These are phyloP conservation scores for Chrysochromulina tobinii DNA, from an alignment of 78 protist species.

Conservation along the genomic window DNA sequence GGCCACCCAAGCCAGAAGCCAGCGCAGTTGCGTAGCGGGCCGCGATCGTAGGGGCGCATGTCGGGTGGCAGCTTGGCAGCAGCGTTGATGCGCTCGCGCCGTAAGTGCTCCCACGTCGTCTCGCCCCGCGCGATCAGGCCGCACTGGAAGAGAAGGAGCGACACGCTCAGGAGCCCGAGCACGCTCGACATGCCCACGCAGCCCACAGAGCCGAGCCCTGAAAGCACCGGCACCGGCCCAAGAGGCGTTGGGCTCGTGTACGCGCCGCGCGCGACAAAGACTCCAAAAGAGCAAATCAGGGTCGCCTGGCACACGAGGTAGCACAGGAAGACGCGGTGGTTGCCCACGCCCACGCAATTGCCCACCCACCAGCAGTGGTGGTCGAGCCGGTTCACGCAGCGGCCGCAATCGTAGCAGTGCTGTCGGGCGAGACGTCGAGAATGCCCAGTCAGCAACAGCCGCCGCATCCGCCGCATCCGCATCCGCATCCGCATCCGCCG, in stretches of 20 bases:
- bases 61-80: neutral
- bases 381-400: neutral
- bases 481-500: no score
- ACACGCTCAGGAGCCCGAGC: no score
- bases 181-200: no score
- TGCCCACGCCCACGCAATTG: conserved; percentile 18
- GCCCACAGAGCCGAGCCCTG: no score
- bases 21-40: no score
- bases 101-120: neutral
- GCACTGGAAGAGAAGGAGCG: neutral
- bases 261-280: neutral
- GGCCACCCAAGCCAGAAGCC: no score
- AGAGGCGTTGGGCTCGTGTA: neutral
- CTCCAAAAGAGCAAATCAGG: neutral
- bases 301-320: neutral
- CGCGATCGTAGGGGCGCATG: no score
- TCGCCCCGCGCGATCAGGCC: neutral
- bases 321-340: neutral
- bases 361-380: conserved; percentile 19
- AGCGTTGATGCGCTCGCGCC: neutral
- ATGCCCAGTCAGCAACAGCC: no score
- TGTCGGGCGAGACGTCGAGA: neutral
- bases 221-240: no score
- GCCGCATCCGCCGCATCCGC: no score
- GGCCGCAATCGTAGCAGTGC: neutral